Evolutionary conservation across 2,329 filamentous ascomycete genomes (phyloP).

Genomic region (Didymella sp.): DNA sequence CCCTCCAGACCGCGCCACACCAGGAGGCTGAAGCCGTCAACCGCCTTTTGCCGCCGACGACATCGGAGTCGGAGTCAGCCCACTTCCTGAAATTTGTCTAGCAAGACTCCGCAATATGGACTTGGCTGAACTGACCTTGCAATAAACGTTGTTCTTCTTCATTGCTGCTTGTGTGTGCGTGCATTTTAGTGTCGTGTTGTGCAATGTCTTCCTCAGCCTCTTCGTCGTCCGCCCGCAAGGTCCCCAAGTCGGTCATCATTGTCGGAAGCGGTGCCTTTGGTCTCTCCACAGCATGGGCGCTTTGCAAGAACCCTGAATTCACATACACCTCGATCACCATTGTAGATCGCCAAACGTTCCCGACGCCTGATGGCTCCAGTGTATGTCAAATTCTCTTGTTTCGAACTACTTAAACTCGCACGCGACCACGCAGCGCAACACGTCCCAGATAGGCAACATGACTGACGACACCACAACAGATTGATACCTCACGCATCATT

Average conservation of each 20-base stretch:
- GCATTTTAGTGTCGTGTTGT: conserved; percentile 4
- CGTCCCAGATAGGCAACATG: conserved; percentile 10
- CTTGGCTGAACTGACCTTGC: background rate
- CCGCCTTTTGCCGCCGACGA: conserved; percentile 42
- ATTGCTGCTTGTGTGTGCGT: conserved; percentile 4
- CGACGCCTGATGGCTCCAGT: conserved; percentile 64
- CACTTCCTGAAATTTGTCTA: conserved; percentile 17
- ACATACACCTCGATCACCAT: conserved; percentile 62
- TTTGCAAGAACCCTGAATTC: conserved; percentile 66
- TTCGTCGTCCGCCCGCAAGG: conserved; percentile 14
- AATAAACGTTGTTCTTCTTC: background rate
- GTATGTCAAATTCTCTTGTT: conserved; percentile 37
- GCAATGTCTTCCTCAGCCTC: conserved; percentile 29
- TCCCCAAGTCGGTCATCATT: conserved; percentile 56
- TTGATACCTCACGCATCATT: conserved; percentile 68
- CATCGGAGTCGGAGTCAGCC: conserved; percentile 33
- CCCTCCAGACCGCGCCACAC: conserved; percentile 6
- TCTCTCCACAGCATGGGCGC: conserved; percentile 71
- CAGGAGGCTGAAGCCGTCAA: conserved; percentile 21
- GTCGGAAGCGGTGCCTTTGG: conserved; percentile 63
- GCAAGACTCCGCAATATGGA: conserved; percentile 9
- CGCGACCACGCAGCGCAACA: conserved; percentile 1
- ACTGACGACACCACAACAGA: conserved; percentile 32
- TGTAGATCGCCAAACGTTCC: conserved; percentile 64
- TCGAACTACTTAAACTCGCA: background rate